Evolutionary conservation across 179 eudicot genomes (phyloP), one percentile per base, ranked within the genome.

Genomic region (Amaranthus tricolor): DNA sequence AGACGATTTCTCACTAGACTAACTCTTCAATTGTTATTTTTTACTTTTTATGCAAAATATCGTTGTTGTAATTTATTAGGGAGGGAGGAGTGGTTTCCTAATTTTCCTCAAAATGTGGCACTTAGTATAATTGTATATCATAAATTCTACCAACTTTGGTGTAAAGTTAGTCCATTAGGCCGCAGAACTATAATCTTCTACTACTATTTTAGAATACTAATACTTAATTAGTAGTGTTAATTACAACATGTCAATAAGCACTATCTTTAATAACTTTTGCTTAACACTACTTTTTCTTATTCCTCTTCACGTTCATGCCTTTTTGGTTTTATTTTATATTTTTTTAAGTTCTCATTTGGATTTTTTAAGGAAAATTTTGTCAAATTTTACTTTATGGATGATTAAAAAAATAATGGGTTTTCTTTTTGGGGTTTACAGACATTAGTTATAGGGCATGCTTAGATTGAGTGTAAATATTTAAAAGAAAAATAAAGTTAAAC

Each of bases 41-140:
- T 31, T 2, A 31, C 2, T 31, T 31, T 31, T 31, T 31, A 31
- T 31, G 40, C 4, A 31, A 31, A 31, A 31, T 31, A 0, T 31
- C 31, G 3, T 31, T 31, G 2, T 2, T 31, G 4, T 31, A 31
- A 31, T 31, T 31, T 31, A 31, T 31, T 31, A 31, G 40, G 40
- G 40, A 31, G 40, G 40, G 40, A 31, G 3, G 40, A 31, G 56
- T 9, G 21, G 24, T 63, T 73, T 69, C 74, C 76, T 77, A 63
- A 76, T 70, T 64, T 77, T 57, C 71, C 80, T 77, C 68, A 76
- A 76, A 67, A 61, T 68, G 55, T 67, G 71, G 78, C 80, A 63
- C 73, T 63, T 76, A 66, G 73, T 67, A 31, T 31, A 68, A 14
- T 58, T 19, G 3, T 53, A 71, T 72, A 45, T 67, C 65, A 54